A percentile compares a stretch with the other conserved stretches of the same genome.
Evolutionary conservation across 208 protist species (phyloP).

Genomic region (Trypanosoma lewisi): DNA sequence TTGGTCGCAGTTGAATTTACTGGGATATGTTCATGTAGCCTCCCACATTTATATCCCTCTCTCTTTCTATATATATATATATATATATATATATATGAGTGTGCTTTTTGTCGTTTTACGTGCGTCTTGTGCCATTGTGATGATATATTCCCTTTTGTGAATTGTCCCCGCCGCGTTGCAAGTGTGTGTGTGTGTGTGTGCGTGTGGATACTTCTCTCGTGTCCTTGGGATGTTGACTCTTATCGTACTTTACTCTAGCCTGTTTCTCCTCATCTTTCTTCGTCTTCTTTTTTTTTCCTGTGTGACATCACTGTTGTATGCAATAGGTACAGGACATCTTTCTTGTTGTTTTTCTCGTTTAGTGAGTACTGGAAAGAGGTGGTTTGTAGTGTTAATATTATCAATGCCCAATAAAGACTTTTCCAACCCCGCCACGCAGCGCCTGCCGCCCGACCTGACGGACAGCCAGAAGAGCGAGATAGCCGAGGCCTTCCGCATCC

Average conservation of each 20-base stretch:
- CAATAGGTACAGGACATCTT: background rate
- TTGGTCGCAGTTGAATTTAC: too few relatives aligned
- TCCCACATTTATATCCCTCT: too few relatives aligned
- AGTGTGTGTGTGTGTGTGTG: too few relatives aligned
- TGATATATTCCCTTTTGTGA: background rate
- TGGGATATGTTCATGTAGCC: too few relatives aligned
- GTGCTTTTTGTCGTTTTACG: background rate
- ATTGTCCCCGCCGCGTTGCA: background rate
- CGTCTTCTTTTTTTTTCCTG: background rate
- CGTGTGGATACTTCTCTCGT: too few relatives aligned
- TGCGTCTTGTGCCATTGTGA: too few relatives aligned
- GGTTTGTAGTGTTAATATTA: background rate
- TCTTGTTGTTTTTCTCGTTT: too few relatives aligned
- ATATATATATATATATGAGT: background rate
- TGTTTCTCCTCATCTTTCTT: too few relatives aligned
- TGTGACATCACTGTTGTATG: background rate
- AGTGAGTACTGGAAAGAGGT: background rate
- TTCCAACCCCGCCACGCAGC: conserved; percentile 29
- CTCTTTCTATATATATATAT: too few relatives aligned
- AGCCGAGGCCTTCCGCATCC: conserved; percentile 94
- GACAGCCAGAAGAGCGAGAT: conserved; percentile 90
- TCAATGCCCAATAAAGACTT: conserved; percentile 17
- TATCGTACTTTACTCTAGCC: too few relatives aligned
- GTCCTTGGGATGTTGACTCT: too few relatives aligned
- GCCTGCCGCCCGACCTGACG: conserved; percentile 79